Evolutionary conservation across 1,284 basidiomycete species (phyloP), one percentile per base, ranked within the genome.

Genomic region (Cryptococcus maquisensis): DNA sequence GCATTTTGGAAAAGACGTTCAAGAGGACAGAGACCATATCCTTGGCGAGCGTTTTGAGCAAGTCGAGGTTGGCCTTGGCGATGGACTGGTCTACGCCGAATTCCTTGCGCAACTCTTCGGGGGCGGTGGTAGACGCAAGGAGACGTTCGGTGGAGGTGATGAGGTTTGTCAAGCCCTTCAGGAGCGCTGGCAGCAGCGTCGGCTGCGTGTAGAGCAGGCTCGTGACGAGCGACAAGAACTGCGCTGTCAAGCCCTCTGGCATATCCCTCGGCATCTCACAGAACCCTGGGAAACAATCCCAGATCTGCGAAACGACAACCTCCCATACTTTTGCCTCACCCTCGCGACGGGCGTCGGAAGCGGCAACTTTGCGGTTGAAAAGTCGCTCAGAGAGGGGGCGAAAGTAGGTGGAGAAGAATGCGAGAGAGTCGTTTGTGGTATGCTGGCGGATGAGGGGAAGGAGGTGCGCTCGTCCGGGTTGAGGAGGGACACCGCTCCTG

Each of bases 21-120:
- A 98, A 95, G 43, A 97, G 80, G 4, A 98, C 90, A 0, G 91
- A 87, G 24, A 98, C 83, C 85, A 96, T 94, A 68, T 90, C 95
- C 69, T 92, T 88, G 0, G 86, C 86, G 66, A 97, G 86, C 0
- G 80, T 80, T 47, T 83, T 84, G 54, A 98, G 80, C 72, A 90
- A 87, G 2, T 73, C 79, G 23, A 97, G 65, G 66, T 94, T 94
- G 47, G 78, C 79, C 37, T 77, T 71, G 2, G 89, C 91, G 57
- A 84, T 82, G 35, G 80, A 80, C 28, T 81, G 81, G 54, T 79
- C 78, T 24, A 82, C 64, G 20, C 80, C 81, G 49, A 83, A 83
- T 40, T 78, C 77, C 51, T 78, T 75, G 38, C 68, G 64, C 32
- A 83, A 73, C 65, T 80, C 75, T 15, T 79, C 78, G 3, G 78